Percentiles rank a stretch among this genome's conserved stretches.
These are phyloP conservation scores for Trichocladium uniseriatum DNA, from an alignment of 495 filamentous ascomycete species.

Conservation along the genomic window DNA sequence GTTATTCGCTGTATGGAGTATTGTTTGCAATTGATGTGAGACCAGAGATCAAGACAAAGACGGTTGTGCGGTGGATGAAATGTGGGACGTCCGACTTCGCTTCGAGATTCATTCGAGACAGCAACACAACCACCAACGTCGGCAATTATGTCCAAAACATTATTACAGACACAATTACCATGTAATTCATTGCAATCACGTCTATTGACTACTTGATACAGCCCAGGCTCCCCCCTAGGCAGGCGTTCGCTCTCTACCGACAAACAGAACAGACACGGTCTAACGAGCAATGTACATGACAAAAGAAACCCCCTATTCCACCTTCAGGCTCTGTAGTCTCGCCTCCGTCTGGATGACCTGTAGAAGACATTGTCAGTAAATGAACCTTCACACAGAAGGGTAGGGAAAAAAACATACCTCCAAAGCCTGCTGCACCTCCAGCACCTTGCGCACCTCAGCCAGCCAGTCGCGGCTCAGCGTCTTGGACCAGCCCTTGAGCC, in stretches of 20 bases:
- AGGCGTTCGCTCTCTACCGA: not conserved
- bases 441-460: constrained; percentile 70
- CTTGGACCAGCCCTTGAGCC: constrained; percentile 84
- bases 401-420: constrained; percentile 54
- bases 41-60: no score
- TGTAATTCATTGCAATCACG: not conserved
- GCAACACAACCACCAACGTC: no score
- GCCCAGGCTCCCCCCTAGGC: not conserved
- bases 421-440: constrained; percentile 92
- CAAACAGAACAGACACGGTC: not conserved
- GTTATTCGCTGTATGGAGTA: no score
- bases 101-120: no score
- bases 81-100: no score
- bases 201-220: constrained; percentile 19
- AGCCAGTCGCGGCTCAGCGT: constrained; percentile 90
- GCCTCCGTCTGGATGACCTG: constrained; percentile 53
- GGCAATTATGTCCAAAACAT: no score
- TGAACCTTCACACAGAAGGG: not conserved
- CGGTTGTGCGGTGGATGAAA: no score
- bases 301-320: constrained; percentile 34
- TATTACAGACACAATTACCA: no score
- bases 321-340: constrained; percentile 50
- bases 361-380: constrained; percentile 19
- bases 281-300: constrained; percentile 17
- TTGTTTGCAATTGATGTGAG: no score